Evolutionary conservation across 1,284 basidiomycete genomes (phyloP).

Genomic region (Ustilago trichophora): DNA sequence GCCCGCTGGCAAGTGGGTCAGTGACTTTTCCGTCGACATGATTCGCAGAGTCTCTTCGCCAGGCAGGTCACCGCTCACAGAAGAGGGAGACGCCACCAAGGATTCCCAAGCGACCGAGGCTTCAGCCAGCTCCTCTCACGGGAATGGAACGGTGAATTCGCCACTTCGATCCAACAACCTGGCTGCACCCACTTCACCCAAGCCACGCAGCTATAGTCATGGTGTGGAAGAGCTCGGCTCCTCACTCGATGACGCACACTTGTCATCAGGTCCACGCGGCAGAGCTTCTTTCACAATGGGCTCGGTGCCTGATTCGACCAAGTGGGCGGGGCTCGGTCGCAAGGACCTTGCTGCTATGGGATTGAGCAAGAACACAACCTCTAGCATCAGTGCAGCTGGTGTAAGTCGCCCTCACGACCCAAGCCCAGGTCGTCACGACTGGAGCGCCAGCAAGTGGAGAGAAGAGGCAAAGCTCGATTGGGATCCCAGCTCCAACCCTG

Average conservation of each 20-base stretch:
- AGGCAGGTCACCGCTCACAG: background rate
- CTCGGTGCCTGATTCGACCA: constrained; percentile 6
- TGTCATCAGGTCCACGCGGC: constrained; percentile 11
- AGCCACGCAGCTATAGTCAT: constrained; percentile 31
- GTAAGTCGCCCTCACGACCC: constrained; percentile 24
- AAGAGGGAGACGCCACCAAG: background rate
- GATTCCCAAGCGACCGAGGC: background rate
- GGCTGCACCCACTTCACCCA: constrained; percentile 9
- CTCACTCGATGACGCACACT: constrained; percentile 4
- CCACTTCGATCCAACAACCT: constrained; percentile 6
- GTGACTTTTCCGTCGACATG: constrained; percentile 41
- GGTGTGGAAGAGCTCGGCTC: constrained; percentile 12
- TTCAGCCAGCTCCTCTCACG: background rate
- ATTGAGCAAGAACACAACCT: constrained; percentile 14
- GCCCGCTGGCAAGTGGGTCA: constrained; percentile 42
- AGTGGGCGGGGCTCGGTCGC: constrained; percentile 48
- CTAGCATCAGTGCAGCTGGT: background rate
- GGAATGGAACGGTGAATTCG: background rate
- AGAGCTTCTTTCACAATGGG: constrained; percentile 18
- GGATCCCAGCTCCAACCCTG: constrained; percentile 26
- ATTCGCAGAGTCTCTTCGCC: constrained; percentile 30
- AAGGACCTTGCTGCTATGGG: constrained; percentile 55
- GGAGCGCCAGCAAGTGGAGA: constrained; percentile 42
- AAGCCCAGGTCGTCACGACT: constrained; percentile 37
- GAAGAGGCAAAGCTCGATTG: constrained; percentile 42